These are phyloP conservation scores for Umbelopsis sp. DNA, from an alignment of 192 early-diverging fungal species.

Conservation along the genomic window DNA sequence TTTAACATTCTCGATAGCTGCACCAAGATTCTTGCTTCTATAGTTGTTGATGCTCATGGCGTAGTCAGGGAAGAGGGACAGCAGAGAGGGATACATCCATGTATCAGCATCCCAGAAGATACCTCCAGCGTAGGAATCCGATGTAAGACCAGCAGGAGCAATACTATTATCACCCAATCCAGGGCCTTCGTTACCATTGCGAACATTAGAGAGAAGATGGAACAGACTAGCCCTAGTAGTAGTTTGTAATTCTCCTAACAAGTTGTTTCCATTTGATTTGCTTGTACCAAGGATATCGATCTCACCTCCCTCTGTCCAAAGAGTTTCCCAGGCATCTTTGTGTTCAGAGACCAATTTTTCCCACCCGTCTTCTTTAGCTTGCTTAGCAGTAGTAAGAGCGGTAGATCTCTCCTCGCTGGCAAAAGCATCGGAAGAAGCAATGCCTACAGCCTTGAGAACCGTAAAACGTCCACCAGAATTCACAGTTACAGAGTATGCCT, in stretches of 20 bases:
- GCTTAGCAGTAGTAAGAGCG: constrained; percentile 27
- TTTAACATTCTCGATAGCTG: constrained; percentile 33
- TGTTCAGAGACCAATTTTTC: constrained; percentile 26
- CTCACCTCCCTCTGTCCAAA: constrained; percentile 37
- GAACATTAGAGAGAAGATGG: constrained; percentile 34
- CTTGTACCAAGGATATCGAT: constrained; percentile 32
- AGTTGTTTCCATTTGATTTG: constrained; percentile 10
- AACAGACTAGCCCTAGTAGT: constrained; percentile 32
- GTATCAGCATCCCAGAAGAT: constrained; percentile 45
- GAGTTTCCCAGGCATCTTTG: constrained; percentile 29
- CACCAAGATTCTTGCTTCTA: constrained; percentile 35
- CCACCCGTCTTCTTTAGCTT: constrained; percentile 31
- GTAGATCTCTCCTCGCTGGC: constrained; percentile 21
- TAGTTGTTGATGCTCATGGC: constrained; percentile 44
- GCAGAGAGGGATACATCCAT: constrained; percentile 38
- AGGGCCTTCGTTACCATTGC: constrained; percentile 27
- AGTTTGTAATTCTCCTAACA: constrained; percentile 30
- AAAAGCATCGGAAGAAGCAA: constrained; percentile 39
- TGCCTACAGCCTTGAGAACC: constrained; percentile 35
- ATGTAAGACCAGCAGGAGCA: constrained; percentile 36
- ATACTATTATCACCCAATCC: constrained; percentile 41
- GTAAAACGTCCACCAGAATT: constrained; percentile 9
- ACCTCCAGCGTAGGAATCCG: constrained; percentile 39
- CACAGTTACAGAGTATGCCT: constrained; percentile 27
- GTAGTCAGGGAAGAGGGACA: constrained; percentile 38